Evolutionary conservation across 495 filamentous ascomycete species (phyloP).

Genomic region (Penicillium coprophilum): DNA sequence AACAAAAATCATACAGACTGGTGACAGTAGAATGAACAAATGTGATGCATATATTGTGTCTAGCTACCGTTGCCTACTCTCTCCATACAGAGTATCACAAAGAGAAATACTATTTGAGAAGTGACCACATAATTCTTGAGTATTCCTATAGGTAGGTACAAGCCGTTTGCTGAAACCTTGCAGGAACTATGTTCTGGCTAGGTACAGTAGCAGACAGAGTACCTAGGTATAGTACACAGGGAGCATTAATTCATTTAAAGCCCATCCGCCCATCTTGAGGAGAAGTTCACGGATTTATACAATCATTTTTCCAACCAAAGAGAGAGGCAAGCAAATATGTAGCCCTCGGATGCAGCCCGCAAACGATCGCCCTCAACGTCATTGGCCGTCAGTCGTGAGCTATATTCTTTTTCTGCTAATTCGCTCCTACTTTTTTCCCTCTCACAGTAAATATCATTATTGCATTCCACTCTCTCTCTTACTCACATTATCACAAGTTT

Average conservation of each 20-base stretch:
- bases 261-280: too few relatives aligned
- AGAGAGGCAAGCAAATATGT: conserved; percentile 5
- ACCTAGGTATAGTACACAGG: background rate
- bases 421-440: background rate
- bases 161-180: background rate
- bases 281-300: background rate
- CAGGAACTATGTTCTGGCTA: background rate
- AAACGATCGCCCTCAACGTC: conserved; percentile 32
- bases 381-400: conserved; percentile 26
- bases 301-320: background rate
- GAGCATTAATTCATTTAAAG: background rate
- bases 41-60: too few relatives aligned
- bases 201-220: background rate
- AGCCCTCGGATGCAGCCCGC: conserved; percentile 3
- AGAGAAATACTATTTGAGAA: too few relatives aligned
- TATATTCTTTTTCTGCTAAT: conserved; percentile 9
- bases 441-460: background rate
- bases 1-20: too few relatives aligned
- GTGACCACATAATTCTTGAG: too few relatives aligned
- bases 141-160: too few relatives aligned
- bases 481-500: background rate
- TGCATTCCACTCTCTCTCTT: background rate
- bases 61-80: too few relatives aligned
- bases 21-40: too few relatives aligned
- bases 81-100: too few relatives aligned